Conservation (phyloP, 352 stramenopile species). For the Phytophthora lateralis region DNA sequence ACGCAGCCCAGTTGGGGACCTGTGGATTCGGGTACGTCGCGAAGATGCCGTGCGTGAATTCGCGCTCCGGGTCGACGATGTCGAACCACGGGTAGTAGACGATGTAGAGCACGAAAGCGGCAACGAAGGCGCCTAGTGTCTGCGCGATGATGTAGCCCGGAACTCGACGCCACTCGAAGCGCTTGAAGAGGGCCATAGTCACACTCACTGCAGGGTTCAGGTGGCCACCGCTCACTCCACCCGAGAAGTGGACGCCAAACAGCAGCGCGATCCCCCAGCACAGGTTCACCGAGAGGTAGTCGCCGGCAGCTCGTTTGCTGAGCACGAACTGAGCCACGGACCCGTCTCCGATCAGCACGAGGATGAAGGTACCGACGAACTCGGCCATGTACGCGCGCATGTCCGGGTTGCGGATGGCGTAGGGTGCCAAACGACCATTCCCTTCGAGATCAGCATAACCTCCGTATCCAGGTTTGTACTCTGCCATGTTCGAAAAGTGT, state of each 20-base stretch:
- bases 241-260: constrained; percentile 71
- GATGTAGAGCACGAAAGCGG: constrained; percentile 68
- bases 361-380: constrained; percentile 67
- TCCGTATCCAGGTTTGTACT: constrained; percentile 37
- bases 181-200: constrained; percentile 66
- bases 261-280: constrained; percentile 76
- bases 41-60: constrained; percentile 72
- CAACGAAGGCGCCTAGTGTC: constrained; percentile 67
- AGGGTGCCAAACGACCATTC: constrained; percentile 15
- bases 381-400: constrained; percentile 41
- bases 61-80: constrained; percentile 65
- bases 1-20: constrained; percentile 60
- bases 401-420: constrained; percentile 19
- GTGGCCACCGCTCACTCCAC: constrained; percentile 69
- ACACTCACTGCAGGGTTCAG: constrained; percentile 74
- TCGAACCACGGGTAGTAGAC: constrained; percentile 62
- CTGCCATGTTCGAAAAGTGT: constrained; percentile 24
- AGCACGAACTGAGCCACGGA: constrained; percentile 61
- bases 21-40: constrained; percentile 76
- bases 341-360: constrained; percentile 60
- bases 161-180: constrained; percentile 66
- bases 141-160: constrained; percentile 70
- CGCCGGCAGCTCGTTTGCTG: constrained; percentile 56
- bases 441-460: constrained; percentile 25
- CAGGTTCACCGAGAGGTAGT: constrained; percentile 74